These are phyloP conservation scores for Takashimella tepidaria DNA, from an alignment of 1,284 basidiomycete genomes.

Conservation along the genomic window DNA sequence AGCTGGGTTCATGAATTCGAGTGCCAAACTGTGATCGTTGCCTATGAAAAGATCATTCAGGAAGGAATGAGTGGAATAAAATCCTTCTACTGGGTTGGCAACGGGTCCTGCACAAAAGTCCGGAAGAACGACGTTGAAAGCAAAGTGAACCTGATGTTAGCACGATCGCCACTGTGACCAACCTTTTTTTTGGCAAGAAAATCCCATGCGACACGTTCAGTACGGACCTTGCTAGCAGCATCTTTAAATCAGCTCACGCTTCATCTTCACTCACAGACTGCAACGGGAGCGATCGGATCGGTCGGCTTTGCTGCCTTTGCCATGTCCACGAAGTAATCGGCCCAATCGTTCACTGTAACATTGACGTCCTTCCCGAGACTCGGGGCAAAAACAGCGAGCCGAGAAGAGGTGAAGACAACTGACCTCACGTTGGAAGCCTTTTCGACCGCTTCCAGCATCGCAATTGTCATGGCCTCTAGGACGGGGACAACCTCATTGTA, in stretches of 20 bases:
- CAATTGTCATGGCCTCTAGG: not conserved
- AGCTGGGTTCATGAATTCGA: not conserved
- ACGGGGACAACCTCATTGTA: constrained; percentile 1
- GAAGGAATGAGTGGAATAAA: not conserved
- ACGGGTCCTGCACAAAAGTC: constrained; percentile 3
- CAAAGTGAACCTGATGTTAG: not conserved
- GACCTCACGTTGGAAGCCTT: not conserved
- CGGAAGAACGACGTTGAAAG: constrained; percentile 4
- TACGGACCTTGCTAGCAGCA: not conserved
- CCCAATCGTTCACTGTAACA: constrained; percentile 1
- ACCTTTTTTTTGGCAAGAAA: not conserved
- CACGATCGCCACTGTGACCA: not conserved
- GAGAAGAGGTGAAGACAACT: not conserved
- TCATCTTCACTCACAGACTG: not conserved
- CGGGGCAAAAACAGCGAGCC: not conserved
- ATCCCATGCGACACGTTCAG: not conserved
- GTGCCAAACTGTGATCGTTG: not conserved
- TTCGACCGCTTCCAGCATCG: not conserved
- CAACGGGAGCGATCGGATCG: not conserved
- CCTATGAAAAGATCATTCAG: constrained; percentile 2
- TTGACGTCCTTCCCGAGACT: not conserved
- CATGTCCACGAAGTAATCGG: constrained; percentile 3
- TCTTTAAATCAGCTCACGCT: too few species aligned
- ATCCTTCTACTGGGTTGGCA: constrained; percentile 3
- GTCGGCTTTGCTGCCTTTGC: not conserved